Percentiles rank a stretch among this genome's conserved stretches.
phyloP scores from a whole-genome alignment of 1,139 yeast species.

The Waltiozyma solani region DNA sequence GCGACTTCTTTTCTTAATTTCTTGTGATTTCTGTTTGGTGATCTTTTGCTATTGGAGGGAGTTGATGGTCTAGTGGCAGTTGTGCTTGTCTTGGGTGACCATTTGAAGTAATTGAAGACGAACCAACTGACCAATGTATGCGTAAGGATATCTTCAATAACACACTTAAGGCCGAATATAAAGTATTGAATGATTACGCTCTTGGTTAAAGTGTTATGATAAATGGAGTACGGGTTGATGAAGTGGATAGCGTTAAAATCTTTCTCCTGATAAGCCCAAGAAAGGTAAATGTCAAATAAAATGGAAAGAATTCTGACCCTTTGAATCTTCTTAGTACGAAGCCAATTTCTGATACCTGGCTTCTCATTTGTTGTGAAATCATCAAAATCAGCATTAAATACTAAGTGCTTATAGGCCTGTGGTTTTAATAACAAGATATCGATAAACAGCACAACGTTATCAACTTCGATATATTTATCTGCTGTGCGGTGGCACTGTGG shows the following conservation, averaged over 20 bases:
- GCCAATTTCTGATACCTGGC: conserved; percentile 14
- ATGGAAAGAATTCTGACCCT: conserved; percentile 56
- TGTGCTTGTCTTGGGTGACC: conserved; percentile 22
- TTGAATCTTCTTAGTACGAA: conserved; percentile 20
- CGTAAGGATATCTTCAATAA: conserved; percentile 45
- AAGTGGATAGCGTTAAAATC: conserved; percentile 18
- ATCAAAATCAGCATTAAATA: conserved; percentile 41
- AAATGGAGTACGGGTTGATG: conserved; percentile 13
- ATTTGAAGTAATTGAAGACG: conserved; percentile 30
- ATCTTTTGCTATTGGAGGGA: neutral
- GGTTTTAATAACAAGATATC: conserved; percentile 78
- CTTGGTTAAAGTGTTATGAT: conserved; percentile 31
- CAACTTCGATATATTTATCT: conserved; percentile 89
- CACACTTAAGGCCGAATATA: conserved; percentile 53
- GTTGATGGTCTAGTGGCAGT: neutral
- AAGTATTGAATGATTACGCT: conserved; percentile 51
- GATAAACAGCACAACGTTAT: conserved; percentile 70
- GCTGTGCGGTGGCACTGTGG: conserved; percentile 62
- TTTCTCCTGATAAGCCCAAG: conserved; percentile 87
- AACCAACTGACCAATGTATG: conserved; percentile 40
- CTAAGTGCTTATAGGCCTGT: conserved; percentile 83
- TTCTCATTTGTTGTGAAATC: neutral
- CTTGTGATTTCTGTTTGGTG: neutral
- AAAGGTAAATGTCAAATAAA: conserved; percentile 82
- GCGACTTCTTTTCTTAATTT: neutral